phyloP scores from a whole-genome alignment of 2,329 filamentous ascomycete species.

The Colletotrichum caudatum region DNA sequence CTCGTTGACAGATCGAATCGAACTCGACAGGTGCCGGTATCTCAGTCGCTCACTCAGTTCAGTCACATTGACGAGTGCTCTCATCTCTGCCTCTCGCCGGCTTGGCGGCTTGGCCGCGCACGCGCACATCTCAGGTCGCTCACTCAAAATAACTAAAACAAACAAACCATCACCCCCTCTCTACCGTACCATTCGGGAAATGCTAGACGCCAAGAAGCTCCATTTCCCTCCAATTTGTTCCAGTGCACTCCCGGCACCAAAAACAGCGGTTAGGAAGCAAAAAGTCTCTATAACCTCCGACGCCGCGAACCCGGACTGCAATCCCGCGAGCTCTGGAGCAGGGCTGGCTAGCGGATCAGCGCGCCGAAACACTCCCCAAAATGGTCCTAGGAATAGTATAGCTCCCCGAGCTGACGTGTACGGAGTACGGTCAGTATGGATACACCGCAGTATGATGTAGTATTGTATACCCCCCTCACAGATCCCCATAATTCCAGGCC shows the following conservation, averaged over 20 bases:
- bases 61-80: neutral
- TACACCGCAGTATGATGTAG: neutral
- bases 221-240: neutral
- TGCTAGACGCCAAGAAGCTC: conserved; percentile 33
- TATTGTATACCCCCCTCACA: neutral
- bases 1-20: neutral
- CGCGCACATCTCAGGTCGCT: neutral
- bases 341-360: conserved; percentile 34
- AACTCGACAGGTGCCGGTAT: conserved; percentile 1
- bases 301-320: conserved; percentile 28
- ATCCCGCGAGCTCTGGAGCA: conserved; percentile 35
- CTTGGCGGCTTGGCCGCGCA: neutral
- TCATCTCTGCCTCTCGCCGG: neutral
- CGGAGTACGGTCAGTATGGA: no score
- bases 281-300: conserved; percentile 27
- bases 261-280: conserved; percentile 30
- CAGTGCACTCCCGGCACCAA: conserved; percentile 2
- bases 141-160: conserved; percentile 7
- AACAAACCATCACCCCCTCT: neutral
- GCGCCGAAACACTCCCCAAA: conserved; percentile 34
- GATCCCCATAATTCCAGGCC: neutral
- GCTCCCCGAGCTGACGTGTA: neutral
- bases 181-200: neutral
- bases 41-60: no score
- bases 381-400: conserved; percentile 16